Conservation (phyloP, 352 stramenopile species). For the Globisporangium nagaii region DNA sequence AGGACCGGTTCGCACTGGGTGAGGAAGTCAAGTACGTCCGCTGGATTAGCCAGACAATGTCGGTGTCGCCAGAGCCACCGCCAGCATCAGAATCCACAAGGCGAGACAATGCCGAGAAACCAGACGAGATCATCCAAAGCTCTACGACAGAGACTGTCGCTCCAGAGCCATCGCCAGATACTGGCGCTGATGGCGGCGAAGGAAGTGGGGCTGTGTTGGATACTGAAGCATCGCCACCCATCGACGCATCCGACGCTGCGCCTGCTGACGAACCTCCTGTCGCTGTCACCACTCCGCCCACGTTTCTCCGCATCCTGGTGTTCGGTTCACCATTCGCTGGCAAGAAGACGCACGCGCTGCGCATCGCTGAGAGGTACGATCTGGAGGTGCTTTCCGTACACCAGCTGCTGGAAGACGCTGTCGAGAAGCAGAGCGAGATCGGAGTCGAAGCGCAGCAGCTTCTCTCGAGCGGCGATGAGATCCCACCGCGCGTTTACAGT, state of each 20-base stretch:
- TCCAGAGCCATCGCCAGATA: background rate
- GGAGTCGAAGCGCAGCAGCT: slow-evolving; percentile 19
- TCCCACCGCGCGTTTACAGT: slow-evolving; percentile 53
- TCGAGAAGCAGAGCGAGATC: slow-evolving; percentile 25
- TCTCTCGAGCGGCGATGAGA: slow-evolving; percentile 28
- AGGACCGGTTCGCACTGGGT: slow-evolving; percentile 44
- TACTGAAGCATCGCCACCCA: background rate
- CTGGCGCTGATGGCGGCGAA: background rate
- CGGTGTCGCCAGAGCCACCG: background rate
- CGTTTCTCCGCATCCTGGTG: slow-evolving; percentile 42
- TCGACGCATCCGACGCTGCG: background rate
- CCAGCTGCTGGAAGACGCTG: slow-evolving; percentile 23
- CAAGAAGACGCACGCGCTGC: slow-evolving; percentile 45
- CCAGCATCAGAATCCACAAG: background rate
- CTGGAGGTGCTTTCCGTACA: slow-evolving; percentile 50
- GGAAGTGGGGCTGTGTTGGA: background rate
- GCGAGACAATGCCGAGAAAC: background rate
- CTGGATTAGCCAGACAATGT: slow-evolving; percentile 31
- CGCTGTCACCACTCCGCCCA: background rate
- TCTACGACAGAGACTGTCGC: background rate
- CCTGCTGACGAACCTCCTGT: background rate
- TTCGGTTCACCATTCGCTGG: slow-evolving; percentile 58
- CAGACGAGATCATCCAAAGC: background rate
- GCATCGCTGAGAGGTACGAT: slow-evolving; percentile 45
- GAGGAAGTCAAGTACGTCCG: slow-evolving; percentile 64